phyloP scores from a whole-genome alignment of 192 early-diverging fungal genomes.

The Hyaloraphidium curvatum region DNA sequence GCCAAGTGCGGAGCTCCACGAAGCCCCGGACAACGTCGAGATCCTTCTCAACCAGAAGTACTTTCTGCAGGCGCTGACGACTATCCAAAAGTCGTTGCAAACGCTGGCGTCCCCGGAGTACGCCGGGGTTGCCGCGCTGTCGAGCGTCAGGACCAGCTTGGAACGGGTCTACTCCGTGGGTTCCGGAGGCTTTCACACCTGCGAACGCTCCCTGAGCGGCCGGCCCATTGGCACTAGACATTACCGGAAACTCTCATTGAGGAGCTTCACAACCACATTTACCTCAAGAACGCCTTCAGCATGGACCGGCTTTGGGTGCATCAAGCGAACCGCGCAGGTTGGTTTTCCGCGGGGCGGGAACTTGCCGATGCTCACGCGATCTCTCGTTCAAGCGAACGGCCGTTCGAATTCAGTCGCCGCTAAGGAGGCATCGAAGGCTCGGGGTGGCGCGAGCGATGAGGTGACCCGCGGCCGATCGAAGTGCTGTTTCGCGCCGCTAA shows the following conservation, averaged over 20 bases:
- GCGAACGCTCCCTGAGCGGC: no score
- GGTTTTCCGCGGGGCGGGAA: constrained; percentile 8
- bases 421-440: not conserved
- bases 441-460: not conserved
- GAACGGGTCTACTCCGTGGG: no score
- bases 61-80: constrained; percentile 26
- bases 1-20: constrained; percentile 28
- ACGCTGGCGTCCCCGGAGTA: constrained; percentile 20
- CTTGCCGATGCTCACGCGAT: not conserved
- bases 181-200: no score
- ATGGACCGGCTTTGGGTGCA: constrained; percentile 17
- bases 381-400: not conserved
- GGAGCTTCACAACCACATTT: constrained; percentile 34
- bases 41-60: constrained; percentile 23
- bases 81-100: constrained; percentile 14
- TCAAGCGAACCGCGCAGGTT: no score
- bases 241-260: constrained; percentile 28
- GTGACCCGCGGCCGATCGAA: not conserved
- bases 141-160: no score
- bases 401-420: not conserved
- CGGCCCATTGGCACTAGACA: constrained; percentile 9
- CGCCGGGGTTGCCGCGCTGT: constrained; percentile 28
- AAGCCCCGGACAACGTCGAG: constrained; percentile 23
- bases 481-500: not conserved
- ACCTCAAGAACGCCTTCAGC: constrained; percentile 29